Evolutionary conservation across 208 protist species (phyloP).

Genomic region (Wallacemonas sp.): DNA sequence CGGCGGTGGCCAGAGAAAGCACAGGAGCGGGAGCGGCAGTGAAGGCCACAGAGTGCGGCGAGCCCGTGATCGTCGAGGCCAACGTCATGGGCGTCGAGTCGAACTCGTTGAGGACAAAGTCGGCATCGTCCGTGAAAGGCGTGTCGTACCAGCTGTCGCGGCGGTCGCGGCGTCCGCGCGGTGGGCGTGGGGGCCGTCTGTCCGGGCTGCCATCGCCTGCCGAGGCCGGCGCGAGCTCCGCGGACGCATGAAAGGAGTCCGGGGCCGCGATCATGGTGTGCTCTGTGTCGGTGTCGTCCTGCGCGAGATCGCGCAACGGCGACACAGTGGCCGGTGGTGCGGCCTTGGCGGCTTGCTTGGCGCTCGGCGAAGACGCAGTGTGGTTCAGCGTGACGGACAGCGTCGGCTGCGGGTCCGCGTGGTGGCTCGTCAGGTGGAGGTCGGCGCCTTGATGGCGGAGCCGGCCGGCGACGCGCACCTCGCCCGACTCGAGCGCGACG

Average conservation of each 20-base stretch:
- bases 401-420: slow-evolving; percentile 34
- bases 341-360: background rate
- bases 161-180: background rate
- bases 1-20: no score
- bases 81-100: background rate
- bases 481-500: slow-evolving; percentile 52
- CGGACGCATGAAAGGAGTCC: no score
- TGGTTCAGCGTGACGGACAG: slow-evolving; percentile 35
- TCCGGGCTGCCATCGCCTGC: background rate
- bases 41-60: no score
- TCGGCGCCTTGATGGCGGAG: slow-evolving; percentile 30
- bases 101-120: background rate
- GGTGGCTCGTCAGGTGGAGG: slow-evolving; percentile 34
- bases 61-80: no score
- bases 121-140: background rate
- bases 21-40: no score
- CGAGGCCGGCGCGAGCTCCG: no score
- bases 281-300: no score
- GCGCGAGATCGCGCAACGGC: no score
- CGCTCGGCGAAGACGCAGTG: slow-evolving; percentile 8
- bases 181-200: background rate
- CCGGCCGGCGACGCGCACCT: slow-evolving; percentile 40
- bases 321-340: slow-evolving; percentile 10
- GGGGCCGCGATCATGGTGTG: no score
- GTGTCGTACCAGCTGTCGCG: background rate